Conservation (phyloP, 1,284 basidiomycete species). For the Cryptococcus amylolentus region DNA sequence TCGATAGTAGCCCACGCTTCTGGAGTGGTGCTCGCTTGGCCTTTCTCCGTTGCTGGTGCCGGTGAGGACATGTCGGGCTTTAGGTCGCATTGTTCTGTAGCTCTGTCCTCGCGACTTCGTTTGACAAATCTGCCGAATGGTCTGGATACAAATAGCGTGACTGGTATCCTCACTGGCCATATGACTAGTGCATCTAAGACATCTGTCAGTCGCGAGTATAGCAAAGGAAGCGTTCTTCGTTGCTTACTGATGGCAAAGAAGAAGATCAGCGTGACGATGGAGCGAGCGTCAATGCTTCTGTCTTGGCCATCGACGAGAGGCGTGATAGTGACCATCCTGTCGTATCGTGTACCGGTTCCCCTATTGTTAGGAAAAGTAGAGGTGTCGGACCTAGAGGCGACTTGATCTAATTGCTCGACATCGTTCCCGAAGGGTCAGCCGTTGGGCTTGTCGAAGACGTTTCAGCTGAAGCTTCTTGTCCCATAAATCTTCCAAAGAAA, state of each 20-base stretch:
- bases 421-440: too few relatives aligned
- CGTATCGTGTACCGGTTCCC: too few relatives aligned
- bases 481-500: too few relatives aligned
- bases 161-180: constrained; percentile 58
- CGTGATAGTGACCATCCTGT: background rate
- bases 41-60: too few relatives aligned
- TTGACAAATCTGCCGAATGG: background rate
- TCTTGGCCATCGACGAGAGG: constrained; percentile 16
- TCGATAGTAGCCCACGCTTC: too few relatives aligned
- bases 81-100: background rate
- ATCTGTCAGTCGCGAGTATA: background rate
- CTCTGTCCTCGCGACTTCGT: background rate
- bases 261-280: constrained; percentile 65
- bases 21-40: too few relatives aligned
- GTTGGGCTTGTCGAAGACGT: too few relatives aligned
- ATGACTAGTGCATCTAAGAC: constrained; percentile 62
- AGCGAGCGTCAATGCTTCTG: constrained; percentile 38
- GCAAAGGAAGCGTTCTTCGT: background rate
- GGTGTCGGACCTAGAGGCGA: too few relatives aligned
- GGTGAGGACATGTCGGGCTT: background rate
- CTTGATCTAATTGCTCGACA: too few relatives aligned
- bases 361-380: too few relatives aligned
- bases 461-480: too few relatives aligned
- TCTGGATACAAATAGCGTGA: constrained; percentile 41
- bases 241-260: constrained; percentile 70